Conservation (phyloP, 2,329 filamentous ascomycete genomes). For the Colletotrichum navitas region DNA sequence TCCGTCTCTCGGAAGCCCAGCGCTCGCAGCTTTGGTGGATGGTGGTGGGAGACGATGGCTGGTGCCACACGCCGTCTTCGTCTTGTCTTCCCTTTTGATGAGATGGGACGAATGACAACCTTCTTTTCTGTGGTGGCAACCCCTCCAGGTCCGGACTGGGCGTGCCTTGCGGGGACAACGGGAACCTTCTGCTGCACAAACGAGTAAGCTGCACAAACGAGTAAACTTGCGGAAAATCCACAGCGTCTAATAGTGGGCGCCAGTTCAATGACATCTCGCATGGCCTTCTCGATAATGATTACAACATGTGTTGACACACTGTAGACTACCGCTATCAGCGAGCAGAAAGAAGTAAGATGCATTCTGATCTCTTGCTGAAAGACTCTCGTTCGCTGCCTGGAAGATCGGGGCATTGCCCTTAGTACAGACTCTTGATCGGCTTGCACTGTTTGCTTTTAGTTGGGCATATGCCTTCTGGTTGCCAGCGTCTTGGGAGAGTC, state of each 20-base stretch:
- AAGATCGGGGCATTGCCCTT: conserved; percentile 25
- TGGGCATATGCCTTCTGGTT: background rate
- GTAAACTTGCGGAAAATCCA: background rate
- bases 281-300: conserved; percentile 14
- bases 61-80: conserved; percentile 29
- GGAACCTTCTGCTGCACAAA: background rate
- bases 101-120: conserved; percentile 31
- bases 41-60: conserved; percentile 4
- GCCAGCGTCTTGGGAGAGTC: background rate
- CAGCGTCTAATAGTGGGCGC: conserved; percentile 15
- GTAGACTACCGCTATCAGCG: conserved; percentile 7
- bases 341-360: conserved; percentile 11
- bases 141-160: background rate
- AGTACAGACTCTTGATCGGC: background rate
- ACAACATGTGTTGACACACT: conserved; percentile 19
- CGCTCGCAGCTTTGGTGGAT: conserved; percentile 9
- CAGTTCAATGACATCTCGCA: background rate
- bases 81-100: conserved; percentile 10
- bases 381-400: conserved; percentile 22
- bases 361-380: conserved; percentile 15
- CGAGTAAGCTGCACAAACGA: background rate
- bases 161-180: background rate
- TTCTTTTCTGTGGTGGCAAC: conserved; percentile 12
- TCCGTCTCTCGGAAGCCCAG: conserved; percentile 4
- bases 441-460: conserved; percentile 11